Conservation (phyloP, 805 yeast genomes). For the Kuraishia hungarica region DNA sequence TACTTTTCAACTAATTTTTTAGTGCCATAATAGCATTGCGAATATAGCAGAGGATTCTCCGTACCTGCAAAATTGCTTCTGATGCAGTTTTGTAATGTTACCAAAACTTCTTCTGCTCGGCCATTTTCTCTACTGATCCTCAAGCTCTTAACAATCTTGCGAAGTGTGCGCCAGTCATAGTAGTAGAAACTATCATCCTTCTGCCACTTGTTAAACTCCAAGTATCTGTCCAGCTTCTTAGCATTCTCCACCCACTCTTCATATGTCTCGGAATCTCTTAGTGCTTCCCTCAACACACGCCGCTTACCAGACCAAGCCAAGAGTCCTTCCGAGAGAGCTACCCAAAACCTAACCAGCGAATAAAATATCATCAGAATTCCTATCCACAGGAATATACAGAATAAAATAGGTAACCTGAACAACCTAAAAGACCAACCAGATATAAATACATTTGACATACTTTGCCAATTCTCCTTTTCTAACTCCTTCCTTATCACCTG, state of each 20-base stretch:
- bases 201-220: constrained; percentile 61
- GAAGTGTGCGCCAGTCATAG: constrained; percentile 58
- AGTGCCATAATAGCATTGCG: constrained; percentile 72
- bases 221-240: constrained; percentile 40
- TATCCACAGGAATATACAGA: constrained; percentile 47
- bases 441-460: constrained; percentile 11
- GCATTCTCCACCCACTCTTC: constrained; percentile 60
- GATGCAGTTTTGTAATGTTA: constrained; percentile 55
- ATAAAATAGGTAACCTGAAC: constrained; percentile 59
- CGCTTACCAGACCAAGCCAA: constrained; percentile 57
- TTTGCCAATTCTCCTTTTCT: constrained; percentile 5
- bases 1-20: constrained; percentile 49
- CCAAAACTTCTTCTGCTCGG: constrained; percentile 37
- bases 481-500: not conserved
- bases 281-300: constrained; percentile 34
- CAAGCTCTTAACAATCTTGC: constrained; percentile 36
- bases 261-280: constrained; percentile 42
- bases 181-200: constrained; percentile 50
- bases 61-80: constrained; percentile 74
- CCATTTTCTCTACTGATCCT: constrained; percentile 22
- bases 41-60: constrained; percentile 61
- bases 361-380: constrained; percentile 39
- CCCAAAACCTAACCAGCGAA: constrained; percentile 45
- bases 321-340: constrained; percentile 51
- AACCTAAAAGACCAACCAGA: constrained; percentile 28